These are phyloP conservation scores for Marsdenia floribunda DNA, from an alignment of 257 asterid genomes.

Conservation along the genomic window DNA sequence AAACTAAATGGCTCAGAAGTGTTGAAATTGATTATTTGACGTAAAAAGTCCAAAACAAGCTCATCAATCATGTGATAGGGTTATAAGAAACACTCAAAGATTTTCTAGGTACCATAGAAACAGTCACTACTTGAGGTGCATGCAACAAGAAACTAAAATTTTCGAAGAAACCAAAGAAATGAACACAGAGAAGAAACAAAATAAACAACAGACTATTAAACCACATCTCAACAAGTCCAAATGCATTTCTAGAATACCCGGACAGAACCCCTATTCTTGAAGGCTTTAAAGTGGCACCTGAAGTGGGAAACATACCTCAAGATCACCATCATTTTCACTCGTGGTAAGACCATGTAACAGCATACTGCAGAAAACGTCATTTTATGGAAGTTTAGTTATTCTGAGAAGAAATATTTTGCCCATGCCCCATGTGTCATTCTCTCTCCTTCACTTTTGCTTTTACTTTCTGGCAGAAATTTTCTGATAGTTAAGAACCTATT, in stretches of 20 bases:
- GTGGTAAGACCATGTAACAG: conserved; percentile 77
- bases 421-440: background rate
- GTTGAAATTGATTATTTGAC: no score
- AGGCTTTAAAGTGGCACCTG: background rate
- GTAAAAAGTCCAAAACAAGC: background rate
- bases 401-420: background rate
- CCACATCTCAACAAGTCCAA: background rate
- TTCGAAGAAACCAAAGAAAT: background rate
- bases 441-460: background rate
- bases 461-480: background rate
- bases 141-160: background rate
- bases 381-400: background rate
- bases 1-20: background rate
- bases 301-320: conserved; percentile 59
- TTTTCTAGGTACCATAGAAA: background rate
- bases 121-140: background rate
- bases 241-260: background rate
- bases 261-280: background rate
- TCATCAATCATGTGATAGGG: background rate
- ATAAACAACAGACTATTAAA: background rate
- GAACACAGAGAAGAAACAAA: background rate
- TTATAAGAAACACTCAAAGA: background rate
- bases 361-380: conserved; percentile 58
- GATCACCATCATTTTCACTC: conserved; percentile 83
- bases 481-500: background rate